These are phyloP conservation scores for Maudiozyma bulderi DNA, from an alignment of 805 yeast species.

Conservation along the genomic window DNA sequence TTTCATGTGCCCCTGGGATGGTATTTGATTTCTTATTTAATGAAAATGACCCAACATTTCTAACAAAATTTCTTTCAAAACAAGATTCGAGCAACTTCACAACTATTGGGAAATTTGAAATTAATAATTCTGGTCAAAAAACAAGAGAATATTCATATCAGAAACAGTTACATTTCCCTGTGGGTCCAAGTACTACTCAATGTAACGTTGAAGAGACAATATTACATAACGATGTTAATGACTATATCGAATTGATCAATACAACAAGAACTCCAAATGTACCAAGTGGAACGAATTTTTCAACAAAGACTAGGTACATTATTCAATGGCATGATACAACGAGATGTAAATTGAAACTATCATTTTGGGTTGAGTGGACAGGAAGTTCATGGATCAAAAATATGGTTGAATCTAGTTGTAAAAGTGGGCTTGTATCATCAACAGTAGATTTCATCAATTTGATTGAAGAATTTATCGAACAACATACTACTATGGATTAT, in stretches of 20 bases:
- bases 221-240: conserved; percentile 38
- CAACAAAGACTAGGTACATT: conserved; percentile 59
- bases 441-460: conserved; percentile 36
- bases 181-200: conserved; percentile 89
- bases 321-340: conserved; percentile 61
- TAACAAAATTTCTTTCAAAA: conserved; percentile 32
- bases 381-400: conserved; percentile 85
- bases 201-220: conserved; percentile 57
- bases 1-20: conserved; percentile 70
- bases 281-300: conserved; percentile 78
- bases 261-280: conserved; percentile 79
- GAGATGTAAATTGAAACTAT: conserved; percentile 43
- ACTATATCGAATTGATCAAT: conserved; percentile 50
- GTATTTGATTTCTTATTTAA: conserved; percentile 68
- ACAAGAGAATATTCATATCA: conserved; percentile 55
- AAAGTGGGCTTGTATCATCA: conserved; percentile 61
- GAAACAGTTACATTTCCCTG: conserved; percentile 66
- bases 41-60: conserved; percentile 36
- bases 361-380: conserved; percentile 74
- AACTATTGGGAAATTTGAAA: conserved; percentile 26
- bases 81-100: conserved; percentile 32
- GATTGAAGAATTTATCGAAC: conserved; percentile 15
- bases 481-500: conserved; percentile 5
- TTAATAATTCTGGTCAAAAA: conserved; percentile 10
- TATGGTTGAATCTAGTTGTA: conserved; percentile 73